Base-by-base conservation (phyloP, 805 yeast genomes). In the Ogataea ganodermae region DNA sequence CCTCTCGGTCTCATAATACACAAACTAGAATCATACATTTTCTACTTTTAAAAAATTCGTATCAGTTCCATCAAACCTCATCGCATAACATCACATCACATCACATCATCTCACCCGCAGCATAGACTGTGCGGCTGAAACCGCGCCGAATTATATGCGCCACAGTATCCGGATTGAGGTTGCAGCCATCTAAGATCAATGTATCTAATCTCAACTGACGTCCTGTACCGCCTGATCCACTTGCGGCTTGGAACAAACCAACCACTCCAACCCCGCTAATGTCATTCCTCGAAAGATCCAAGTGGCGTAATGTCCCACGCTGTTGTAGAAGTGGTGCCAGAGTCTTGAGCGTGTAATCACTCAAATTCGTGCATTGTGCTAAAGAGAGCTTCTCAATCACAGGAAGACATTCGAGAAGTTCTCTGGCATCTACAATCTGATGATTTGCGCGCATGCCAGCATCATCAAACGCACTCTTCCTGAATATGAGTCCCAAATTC, bases 241-340 rank as follows among this genome's bases (percentile, higher is more conserved):
- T 33, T 18, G 46, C 45, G 12, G 37, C 31, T 30, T 50, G 53
- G 67, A 73, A 61, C 36, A 60, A 43, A 2, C 53, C 58, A 14
- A 58, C 26, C 35, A 46, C 35, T 1, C 63, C 66, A 20, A 58
- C 55, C 2, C 65, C 62, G 4, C 57, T 57, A 9, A 61, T 48
- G 18, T 48, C 50, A 45, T 59, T 60, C 6, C 31, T 31, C 9
- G 66, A 59, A 2, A 61, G 26, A 31, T 58, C 53, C 16, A 61
- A 37, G 3, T 8, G 6, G 4, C 48, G 35, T 20, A 61, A 32
- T 3, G 36, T 4, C 23, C 23, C 23, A 13, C 8, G 21, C 17
- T 23, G 12, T 13, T 33, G 36, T 6, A 33, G 56, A 22, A 28
- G 50, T 53, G 3, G 46, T 13, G 58, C 33, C 3, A 61, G 28